These are phyloP conservation scores for Huiozyma naganishii DNA, from an alignment of 805 yeast genomes.

Conservation along the genomic window DNA sequence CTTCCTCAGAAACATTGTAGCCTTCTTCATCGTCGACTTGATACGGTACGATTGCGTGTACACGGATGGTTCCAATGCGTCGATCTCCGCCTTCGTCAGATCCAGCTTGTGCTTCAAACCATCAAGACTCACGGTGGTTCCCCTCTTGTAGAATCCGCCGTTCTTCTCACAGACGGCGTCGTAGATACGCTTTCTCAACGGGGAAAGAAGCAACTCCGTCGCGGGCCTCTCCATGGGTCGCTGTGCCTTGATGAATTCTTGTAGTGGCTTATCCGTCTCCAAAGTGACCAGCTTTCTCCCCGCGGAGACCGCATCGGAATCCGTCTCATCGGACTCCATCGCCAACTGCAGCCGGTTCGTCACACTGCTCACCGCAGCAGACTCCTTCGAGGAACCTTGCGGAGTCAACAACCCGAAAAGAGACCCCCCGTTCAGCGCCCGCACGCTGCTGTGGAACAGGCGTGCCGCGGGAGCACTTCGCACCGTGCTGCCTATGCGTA, in stretches of 20 bases:
- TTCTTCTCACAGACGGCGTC: constrained; percentile 46
- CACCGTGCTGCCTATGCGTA: too few species aligned
- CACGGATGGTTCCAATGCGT: constrained; percentile 79
- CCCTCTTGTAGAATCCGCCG: constrained; percentile 61
- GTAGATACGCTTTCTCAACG: constrained; percentile 60
- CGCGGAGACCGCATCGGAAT: not conserved
- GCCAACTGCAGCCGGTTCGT: constrained; percentile 3
- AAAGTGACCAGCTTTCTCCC: constrained; percentile 19
- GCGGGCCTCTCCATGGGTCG: constrained; percentile 37
- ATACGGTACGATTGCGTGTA: constrained; percentile 71
- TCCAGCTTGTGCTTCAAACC: constrained; percentile 41
- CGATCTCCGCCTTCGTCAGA: constrained; percentile 55
- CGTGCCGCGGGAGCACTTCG: not conserved
- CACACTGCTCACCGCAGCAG: not conserved
- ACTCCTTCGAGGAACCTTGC: not conserved
- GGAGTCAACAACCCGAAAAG: constrained; percentile 1
- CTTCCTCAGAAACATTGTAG: constrained; percentile 67
- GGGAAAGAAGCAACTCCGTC: constrained; percentile 47
- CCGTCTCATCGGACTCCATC: constrained; percentile 5
- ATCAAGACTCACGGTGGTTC: constrained; percentile 35
- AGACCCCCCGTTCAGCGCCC: not conserved
- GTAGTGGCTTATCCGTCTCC: constrained; percentile 30
- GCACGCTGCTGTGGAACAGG: not conserved
- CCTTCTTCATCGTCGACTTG: constrained; percentile 82
- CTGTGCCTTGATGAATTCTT: constrained; percentile 40